A percentile compares a stretch with the other conserved stretches of the same genome.
phyloP scores from a whole-genome alignment of 2,329 filamentous ascomycete genomes.

The Alternaria sp. region DNA sequence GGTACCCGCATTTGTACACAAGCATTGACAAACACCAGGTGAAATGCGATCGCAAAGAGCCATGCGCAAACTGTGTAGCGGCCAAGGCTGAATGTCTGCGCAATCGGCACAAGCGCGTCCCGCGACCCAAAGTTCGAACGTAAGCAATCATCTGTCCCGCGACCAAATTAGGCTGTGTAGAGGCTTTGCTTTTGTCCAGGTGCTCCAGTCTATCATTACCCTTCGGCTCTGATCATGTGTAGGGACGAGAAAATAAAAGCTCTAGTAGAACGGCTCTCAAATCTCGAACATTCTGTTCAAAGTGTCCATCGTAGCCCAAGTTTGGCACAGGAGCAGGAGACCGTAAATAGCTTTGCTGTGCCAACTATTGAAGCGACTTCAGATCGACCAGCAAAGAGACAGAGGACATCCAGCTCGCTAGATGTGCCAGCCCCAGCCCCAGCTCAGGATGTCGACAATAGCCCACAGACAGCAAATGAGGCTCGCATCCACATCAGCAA shows the following conservation, averaged over 20 bases:
- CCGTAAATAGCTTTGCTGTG: neutral
- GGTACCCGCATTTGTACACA: neutral
- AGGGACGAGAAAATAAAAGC: conserved; percentile 44
- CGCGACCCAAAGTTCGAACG: conserved; percentile 39
- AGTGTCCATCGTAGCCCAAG: conserved; percentile 17
- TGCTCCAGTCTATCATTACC: neutral
- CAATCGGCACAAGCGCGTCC: conserved; percentile 38
- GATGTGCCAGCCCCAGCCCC: conserved; percentile 12
- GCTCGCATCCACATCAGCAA: conserved; percentile 39
- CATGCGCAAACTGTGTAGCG: conserved; percentile 40
- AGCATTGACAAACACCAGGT: conserved; percentile 29
- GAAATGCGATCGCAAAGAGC: conserved; percentile 47
- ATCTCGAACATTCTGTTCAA: conserved; percentile 35
- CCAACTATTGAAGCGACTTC: conserved; percentile 10
- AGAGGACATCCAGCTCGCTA: conserved; percentile 27
- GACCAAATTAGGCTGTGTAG: neutral
- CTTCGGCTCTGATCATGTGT: conserved; percentile 1
- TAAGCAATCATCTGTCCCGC: conserved; percentile 13
- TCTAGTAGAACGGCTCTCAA: conserved; percentile 39
- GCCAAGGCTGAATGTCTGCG: conserved; percentile 42
- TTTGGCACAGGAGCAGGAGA: conserved; percentile 5
- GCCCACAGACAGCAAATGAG: conserved; percentile 33
- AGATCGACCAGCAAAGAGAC: conserved; percentile 32
- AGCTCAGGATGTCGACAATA: conserved; percentile 28
- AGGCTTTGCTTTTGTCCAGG: neutral